These are phyloP conservation scores for Leccinum idahoense DNA, from an alignment of 1,284 basidiomycete species.

Conservation along the genomic window DNA sequence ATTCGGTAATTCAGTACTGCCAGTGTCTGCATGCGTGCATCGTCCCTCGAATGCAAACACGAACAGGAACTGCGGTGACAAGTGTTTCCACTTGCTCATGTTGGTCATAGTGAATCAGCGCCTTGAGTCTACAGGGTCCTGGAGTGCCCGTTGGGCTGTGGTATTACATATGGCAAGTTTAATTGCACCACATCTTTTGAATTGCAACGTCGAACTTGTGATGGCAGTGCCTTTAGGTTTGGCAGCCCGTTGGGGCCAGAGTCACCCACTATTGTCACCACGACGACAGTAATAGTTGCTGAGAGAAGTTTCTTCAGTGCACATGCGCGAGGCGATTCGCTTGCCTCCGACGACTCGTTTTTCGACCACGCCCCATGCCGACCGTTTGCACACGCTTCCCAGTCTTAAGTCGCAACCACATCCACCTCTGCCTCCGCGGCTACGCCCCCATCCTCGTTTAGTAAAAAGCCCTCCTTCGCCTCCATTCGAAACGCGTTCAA, in stretches of 20 bases:
- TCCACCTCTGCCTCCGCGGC: slow-evolving; percentile 22
- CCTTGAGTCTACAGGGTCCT: too few species aligned
- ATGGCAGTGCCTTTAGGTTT: slow-evolving; percentile 41
- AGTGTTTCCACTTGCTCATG: too few species aligned
- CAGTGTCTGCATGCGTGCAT: too few species aligned
- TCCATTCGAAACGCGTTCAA: slow-evolving; percentile 89
- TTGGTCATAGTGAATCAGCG: too few species aligned
- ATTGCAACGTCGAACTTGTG: slow-evolving; percentile 6
- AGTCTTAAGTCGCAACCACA: slow-evolving; percentile 60
- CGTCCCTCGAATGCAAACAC: too few species aligned
- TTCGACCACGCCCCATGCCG: slow-evolving; percentile 54
- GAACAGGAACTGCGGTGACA: too few species aligned
- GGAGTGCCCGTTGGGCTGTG: too few species aligned
- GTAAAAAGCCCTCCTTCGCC: slow-evolving; percentile 82
- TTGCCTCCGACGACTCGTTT: slow-evolving; percentile 59
- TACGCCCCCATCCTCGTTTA: slow-evolving; percentile 45
- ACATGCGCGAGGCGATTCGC: slow-evolving; percentile 72
- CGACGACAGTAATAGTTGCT: slow-evolving; percentile 43
- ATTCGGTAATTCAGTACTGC: too few species aligned
- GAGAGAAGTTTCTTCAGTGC: slow-evolving; percentile 56
- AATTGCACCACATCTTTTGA: slow-evolving; percentile 2
- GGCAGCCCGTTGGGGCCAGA: slow-evolving; percentile 48
- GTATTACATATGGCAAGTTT: background rate
- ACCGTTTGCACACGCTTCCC: slow-evolving; percentile 62
- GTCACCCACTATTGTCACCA: slow-evolving; percentile 50